Evolutionary conservation across 345 rosid genomes (phyloP).

Genomic region (Streptanthus diversifolius): DNA sequence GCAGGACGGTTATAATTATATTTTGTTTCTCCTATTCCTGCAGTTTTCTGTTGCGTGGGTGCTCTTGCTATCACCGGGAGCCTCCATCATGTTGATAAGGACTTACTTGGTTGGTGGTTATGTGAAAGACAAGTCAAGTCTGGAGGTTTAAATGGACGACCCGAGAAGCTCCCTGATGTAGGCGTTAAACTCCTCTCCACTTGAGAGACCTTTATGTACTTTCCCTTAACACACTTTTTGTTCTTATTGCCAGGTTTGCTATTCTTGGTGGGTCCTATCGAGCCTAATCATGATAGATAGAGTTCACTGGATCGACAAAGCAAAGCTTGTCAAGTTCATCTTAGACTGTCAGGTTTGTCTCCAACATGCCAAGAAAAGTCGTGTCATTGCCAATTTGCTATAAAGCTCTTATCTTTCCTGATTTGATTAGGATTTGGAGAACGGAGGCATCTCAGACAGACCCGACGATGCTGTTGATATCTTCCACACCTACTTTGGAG

Average conservation of each 20-base stretch:
- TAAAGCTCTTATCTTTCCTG: not conserved
- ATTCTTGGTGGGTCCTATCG: conserved; percentile 95
- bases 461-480: conserved; percentile 89
- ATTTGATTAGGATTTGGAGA: conserved; percentile 57
- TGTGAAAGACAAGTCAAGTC: conserved; percentile 76
- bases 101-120: conserved; percentile 96
- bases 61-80: conserved; percentile 89
- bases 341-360: conserved; percentile 69
- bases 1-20: not conserved
- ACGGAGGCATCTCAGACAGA: conserved; percentile 88
- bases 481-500: conserved; percentile 83
- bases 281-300: conserved; percentile 88
- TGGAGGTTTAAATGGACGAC: conserved; percentile 89
- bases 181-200: conserved; percentile 18
- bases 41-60: conserved; percentile 90
- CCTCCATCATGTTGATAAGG: conserved; percentile 84
- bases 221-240: conserved; percentile 3
- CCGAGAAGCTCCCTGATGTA: conserved; percentile 94
- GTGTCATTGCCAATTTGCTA: not conserved
- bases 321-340: conserved; percentile 69
- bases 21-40: conserved; percentile 15
- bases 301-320: conserved; percentile 81
- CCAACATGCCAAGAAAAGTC: not conserved
- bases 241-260: conserved; percentile 58
- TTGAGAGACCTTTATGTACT: not conserved